Percentiles rank a stretch among this genome's conserved stretches.
Evolutionary conservation across 768 basidiomycete species (phyloP).

Genomic region (Calocera cornea): DNA sequence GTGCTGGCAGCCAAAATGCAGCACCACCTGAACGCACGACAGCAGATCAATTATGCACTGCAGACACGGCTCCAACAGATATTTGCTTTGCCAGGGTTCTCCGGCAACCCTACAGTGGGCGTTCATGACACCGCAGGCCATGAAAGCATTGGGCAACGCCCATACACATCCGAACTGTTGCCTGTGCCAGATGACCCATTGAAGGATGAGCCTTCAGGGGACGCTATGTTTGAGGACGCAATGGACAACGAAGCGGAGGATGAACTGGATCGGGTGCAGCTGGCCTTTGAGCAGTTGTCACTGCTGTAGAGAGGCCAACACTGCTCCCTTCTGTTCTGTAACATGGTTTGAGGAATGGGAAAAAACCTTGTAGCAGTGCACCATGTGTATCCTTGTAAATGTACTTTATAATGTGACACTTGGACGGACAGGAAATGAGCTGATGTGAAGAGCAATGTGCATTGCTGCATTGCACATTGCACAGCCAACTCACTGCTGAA

Average conservation of each 20-base stretch:
- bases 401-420: too few relatives aligned
- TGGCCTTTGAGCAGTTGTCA: neutral
- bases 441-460: too few relatives aligned
- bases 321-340: too few relatives aligned
- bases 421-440: too few relatives aligned
- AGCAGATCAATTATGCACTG: neutral
- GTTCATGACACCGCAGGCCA: neutral
- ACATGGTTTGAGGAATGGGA: too few relatives aligned
- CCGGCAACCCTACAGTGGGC: neutral
- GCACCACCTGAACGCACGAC: neutral
- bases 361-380: too few relatives aligned
- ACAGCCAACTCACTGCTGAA: too few relatives aligned
- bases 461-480: too few relatives aligned
- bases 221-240: too few relatives aligned
- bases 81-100: neutral
- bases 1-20: neutral
- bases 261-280: neutral
- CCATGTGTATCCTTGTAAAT: too few relatives aligned
- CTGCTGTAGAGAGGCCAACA: neutral
- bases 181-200: neutral
- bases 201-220: neutral
- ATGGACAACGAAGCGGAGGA: neutral
- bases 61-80: neutral
- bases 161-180: neutral
- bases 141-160: too few relatives aligned